phyloP scores from a whole-genome alignment of 345 rosid species.

The Linum usitatissimum region DNA sequence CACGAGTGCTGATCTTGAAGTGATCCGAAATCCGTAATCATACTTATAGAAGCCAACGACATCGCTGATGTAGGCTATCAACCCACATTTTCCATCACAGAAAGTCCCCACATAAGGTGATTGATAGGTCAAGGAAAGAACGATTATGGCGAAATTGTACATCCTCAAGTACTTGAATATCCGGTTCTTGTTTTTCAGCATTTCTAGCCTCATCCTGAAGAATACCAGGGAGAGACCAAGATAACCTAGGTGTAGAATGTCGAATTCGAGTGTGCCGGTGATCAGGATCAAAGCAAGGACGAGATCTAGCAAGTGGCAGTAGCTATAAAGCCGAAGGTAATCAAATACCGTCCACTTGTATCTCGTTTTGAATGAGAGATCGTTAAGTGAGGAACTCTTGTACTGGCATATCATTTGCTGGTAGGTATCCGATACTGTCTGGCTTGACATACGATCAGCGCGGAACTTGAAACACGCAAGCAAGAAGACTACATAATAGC shows the following conservation, averaged over 20 bases:
- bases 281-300: slow-evolving; percentile 33
- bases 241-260: slow-evolving; percentile 48
- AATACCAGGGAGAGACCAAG: slow-evolving; percentile 42
- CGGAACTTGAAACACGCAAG: slow-evolving; percentile 33
- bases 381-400: slow-evolving; percentile 22
- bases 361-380: slow-evolving; percentile 34
- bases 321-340: slow-evolving; percentile 32
- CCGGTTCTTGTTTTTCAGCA: slow-evolving; percentile 29
- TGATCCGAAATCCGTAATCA: slow-evolving; percentile 39
- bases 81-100: slow-evolving; percentile 22
- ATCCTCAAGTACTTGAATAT: slow-evolving; percentile 34
- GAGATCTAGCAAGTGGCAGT: slow-evolving; percentile 36
- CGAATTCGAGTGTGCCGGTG: slow-evolving; percentile 55
- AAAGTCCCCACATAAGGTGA: slow-evolving; percentile 30
- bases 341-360: slow-evolving; percentile 35
- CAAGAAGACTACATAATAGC: slow-evolving; percentile 36
- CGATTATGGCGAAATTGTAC: slow-evolving; percentile 33
- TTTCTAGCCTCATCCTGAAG: slow-evolving; percentile 37
- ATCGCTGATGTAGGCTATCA: slow-evolving; percentile 20
- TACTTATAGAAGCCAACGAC: slow-evolving; percentile 37
- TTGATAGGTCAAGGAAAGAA: slow-evolving; percentile 38
- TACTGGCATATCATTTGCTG: slow-evolving; percentile 20
- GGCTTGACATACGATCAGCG: slow-evolving; percentile 30
- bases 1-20: slow-evolving; percentile 38
- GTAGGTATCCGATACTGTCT: slow-evolving; percentile 22